Evolutionary conservation across 495 filamentous ascomycete genomes (phyloP).

Genomic region (Penicillium cataractarum): DNA sequence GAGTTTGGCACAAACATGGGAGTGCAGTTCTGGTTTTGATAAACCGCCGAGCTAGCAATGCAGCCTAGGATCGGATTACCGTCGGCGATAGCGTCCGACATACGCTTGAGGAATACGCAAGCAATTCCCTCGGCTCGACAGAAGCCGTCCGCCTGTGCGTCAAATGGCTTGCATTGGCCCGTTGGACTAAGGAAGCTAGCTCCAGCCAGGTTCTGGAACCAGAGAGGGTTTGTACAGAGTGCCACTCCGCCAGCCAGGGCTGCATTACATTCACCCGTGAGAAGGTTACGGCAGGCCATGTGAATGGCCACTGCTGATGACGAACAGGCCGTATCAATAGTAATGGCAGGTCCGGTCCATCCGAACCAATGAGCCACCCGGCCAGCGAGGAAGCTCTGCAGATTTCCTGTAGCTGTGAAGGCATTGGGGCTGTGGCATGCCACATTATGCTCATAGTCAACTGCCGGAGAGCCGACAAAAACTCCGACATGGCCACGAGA

Average conservation of each 20-base stretch:
- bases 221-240: constrained; percentile 40
- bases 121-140: constrained; percentile 71
- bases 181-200: constrained; percentile 46
- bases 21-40: constrained; percentile 68
- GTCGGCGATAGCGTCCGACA: constrained; percentile 63
- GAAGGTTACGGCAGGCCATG: constrained; percentile 40
- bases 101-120: constrained; percentile 66
- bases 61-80: constrained; percentile 66
- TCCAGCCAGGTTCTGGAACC: constrained; percentile 40
- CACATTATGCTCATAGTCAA: constrained; percentile 48
- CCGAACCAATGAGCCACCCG: constrained; percentile 49
- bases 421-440: constrained; percentile 38
- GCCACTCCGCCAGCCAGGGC: constrained; percentile 50
- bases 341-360: constrained; percentile 52
- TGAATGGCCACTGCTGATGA: constrained; percentile 48
- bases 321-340: constrained; percentile 53
- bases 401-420: constrained; percentile 41
- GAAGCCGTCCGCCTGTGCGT: constrained; percentile 72
- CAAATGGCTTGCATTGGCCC: constrained; percentile 69
- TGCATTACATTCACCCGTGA: constrained; percentile 40
- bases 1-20: constrained; percentile 73
- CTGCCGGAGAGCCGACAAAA: constrained; percentile 39
- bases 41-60: constrained; percentile 62
- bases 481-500: constrained; percentile 15
- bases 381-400: constrained; percentile 42